Conservation (phyloP, 2,329 filamentous ascomycete species). For the Alternaria arbusti region DNA sequence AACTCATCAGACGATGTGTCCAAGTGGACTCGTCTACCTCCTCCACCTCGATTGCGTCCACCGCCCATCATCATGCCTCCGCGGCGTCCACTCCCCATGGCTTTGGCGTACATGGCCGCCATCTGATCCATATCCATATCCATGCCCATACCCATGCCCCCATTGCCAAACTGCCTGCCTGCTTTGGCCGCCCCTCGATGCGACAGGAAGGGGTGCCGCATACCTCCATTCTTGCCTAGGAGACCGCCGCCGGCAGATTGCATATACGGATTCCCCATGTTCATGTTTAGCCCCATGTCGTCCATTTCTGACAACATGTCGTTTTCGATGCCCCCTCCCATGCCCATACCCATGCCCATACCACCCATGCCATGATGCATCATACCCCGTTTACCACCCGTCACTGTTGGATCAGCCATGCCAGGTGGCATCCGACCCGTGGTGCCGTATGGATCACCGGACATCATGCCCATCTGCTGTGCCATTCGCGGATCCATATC, state of each 20-base stretch:
- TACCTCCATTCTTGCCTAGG: constrained; percentile 2
- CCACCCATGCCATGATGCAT: constrained; percentile 4
- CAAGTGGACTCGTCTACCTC: not conserved
- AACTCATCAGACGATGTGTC: constrained; percentile 8
- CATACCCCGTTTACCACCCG: not conserved
- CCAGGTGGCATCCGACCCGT: constrained; percentile 12
- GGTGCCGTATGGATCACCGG: constrained; percentile 12
- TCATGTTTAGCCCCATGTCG: constrained; percentile 4
- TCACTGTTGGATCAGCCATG: constrained; percentile 6
- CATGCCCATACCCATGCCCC: not conserved
- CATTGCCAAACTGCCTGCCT: not conserved
- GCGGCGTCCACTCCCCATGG: not conserved
- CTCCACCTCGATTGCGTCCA: not conserved
- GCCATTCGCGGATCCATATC: constrained; percentile 17
- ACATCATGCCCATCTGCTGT: constrained; percentile 9
- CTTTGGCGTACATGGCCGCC: not conserved
- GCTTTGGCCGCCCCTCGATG: constrained; percentile 1
- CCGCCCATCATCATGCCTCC: constrained; percentile 3
- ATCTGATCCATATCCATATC: constrained; percentile 3
- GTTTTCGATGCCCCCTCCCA: constrained; percentile 8
- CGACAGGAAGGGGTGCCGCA: constrained; percentile 8
- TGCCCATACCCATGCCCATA: not conserved
- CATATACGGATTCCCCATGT: constrained; percentile 13
- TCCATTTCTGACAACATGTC: constrained; percentile 14
- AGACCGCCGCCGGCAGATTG: not conserved